Percentiles rank a stretch among this genome's conserved stretches.
These are phyloP conservation scores for Mimosa pudica DNA, from an alignment of 306 rosid genomes.

Conservation along the genomic window DNA sequence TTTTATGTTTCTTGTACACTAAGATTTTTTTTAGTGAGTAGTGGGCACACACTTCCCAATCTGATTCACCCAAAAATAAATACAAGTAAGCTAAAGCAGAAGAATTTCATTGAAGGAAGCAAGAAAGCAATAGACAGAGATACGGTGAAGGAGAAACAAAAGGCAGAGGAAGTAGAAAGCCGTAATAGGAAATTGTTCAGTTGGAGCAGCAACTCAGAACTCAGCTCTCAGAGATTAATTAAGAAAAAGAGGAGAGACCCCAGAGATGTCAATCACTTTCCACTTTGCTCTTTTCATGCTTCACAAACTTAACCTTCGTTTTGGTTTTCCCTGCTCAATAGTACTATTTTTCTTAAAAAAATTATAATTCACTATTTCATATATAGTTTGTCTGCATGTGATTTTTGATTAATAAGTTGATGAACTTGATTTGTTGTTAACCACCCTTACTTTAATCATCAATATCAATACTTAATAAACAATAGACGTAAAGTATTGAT, in stretches of 20 bases:
- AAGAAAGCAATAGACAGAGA: neutral
- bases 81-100: neutral
- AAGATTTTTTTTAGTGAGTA: too few species aligned
- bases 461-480: too few species aligned
- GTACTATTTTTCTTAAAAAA: neutral
- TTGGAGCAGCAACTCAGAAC: neutral
- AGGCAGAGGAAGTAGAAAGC: slow-evolving; percentile 21
- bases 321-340: neutral
- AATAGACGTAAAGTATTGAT: too few species aligned
- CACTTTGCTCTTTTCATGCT: slow-evolving; percentile 10
- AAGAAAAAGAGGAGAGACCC: neutral
- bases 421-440: too few species aligned
- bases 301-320: neutral
- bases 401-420: neutral
- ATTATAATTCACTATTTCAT: neutral
- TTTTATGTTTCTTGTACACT: too few species aligned
- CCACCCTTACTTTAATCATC: too few species aligned
- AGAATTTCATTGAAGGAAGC: too few species aligned
- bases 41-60: too few species aligned
- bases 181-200: slow-evolving; percentile 26
- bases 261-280: slow-evolving; percentile 39
- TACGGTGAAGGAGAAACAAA: slow-evolving; percentile 13
- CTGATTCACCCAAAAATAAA: too few species aligned
- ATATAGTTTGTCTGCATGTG: neutral
- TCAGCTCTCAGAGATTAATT: neutral